A percentile compares a stretch with the other conserved stretches of the same genome.
These are phyloP conservation scores for Knufia petricola DNA, from an alignment of 2,329 filamentous ascomycete genomes.

Conservation along the genomic window DNA sequence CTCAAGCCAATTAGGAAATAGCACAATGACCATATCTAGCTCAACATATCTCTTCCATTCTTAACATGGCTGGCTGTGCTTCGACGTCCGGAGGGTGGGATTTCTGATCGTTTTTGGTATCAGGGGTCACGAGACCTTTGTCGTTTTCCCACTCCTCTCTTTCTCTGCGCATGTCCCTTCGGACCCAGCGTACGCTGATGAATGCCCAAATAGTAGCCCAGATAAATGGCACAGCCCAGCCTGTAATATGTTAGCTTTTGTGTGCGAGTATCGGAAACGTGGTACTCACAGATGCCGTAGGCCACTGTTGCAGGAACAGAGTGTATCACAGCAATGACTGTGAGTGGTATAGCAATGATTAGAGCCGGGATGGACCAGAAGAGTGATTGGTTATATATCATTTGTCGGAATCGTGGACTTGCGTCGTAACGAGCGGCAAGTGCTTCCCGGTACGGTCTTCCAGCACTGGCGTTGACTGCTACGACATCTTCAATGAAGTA, in stretches of 20 bases:
- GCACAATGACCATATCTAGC: slow-evolving; percentile 1
- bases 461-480: slow-evolving; percentile 55
- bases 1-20: slow-evolving; percentile 2
- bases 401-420: slow-evolving; percentile 45
- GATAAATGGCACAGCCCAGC: slow-evolving; percentile 35
- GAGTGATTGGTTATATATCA: slow-evolving; percentile 46
- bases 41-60: slow-evolving; percentile 4
- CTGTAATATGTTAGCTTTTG: slow-evolving; percentile 21
- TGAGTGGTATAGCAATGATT: slow-evolving; percentile 38
- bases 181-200: slow-evolving; percentile 39
- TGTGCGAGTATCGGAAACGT: neutral
- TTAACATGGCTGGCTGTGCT: slow-evolving; percentile 2
- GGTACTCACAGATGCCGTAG: slow-evolving; percentile 30
- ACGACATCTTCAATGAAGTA: slow-evolving; percentile 60
- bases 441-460: slow-evolving; percentile 43
- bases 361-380: slow-evolving; percentile 48
- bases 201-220: slow-evolving; percentile 37
- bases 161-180: slow-evolving; percentile 36
- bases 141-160: slow-evolving; percentile 32
- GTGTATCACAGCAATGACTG: slow-evolving; percentile 38
- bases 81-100: neutral
- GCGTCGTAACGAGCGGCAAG: slow-evolving; percentile 44
- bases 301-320: slow-evolving; percentile 40
- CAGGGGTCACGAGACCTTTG: slow-evolving; percentile 8
- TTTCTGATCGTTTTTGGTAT: slow-evolving; percentile 3